Evolutionary conservation across 768 basidiomycete species (phyloP), one percentile per base, ranked within the genome.

Genomic region (Auriscalpium vulgare): DNA sequence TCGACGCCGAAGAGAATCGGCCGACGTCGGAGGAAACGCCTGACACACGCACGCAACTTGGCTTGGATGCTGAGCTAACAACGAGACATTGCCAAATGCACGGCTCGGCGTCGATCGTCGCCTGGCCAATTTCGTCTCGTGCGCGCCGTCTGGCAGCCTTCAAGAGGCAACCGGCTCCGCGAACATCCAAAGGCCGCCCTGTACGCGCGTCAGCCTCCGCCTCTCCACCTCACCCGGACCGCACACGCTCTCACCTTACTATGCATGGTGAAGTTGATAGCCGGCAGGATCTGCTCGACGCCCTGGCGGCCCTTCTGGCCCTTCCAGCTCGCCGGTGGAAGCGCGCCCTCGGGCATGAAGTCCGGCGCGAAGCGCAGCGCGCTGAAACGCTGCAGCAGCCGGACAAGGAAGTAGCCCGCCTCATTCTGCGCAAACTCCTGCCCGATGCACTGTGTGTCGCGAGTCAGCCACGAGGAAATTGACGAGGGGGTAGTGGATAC

Each of bases 391-490:
- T 84, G 82, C 35, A 83, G 61, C 1, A 83, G 66, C 11, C 81
- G 77, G 23, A 81, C 68, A 49, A 83, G 69, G 68, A 81, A 77
- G 67, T 78, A 80, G 1, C 79, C 78, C 0, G 72, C 68, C 62
- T 80, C 76, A 61, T 82, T 77, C 62, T 80, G 78, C 14, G 80
- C 78, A 59, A 81, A 80, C 73, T 81, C 75, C 59, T 78, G 76
- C 0, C 78, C 84, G 9, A 84, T 73, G 54, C 84, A 85, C 60
- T 61, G n/a, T 17, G 37, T 9, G 44, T 35, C 59, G 21, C 14
- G 9, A 13, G 34, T 21, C 34, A 37, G 6, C 3, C 11, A 16
- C 10, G 9, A 10, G 43, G 23, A n/a, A 2, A 1, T 2, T 17
- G 14, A 5, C 19, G 29, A 29, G 29, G 29, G 29, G 4, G 17